Conservation (phyloP, 139 green algal species). For the Closterium sp. region DNA sequence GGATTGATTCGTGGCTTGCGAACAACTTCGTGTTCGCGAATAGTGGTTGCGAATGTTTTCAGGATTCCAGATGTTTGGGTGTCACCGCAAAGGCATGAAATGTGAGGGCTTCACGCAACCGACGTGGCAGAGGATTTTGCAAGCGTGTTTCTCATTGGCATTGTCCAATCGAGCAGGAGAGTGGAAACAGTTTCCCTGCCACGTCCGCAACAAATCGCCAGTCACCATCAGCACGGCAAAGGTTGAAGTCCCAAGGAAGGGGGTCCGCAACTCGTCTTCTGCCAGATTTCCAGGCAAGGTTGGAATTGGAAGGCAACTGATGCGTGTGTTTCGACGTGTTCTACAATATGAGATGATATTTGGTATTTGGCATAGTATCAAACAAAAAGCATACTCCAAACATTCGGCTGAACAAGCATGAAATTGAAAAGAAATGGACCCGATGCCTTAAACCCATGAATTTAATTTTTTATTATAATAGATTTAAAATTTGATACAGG, state of each 20-base stretch:
- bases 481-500: too few relatives aligned
- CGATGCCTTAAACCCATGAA: too few relatives aligned
- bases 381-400: too few relatives aligned
- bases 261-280: background rate
- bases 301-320: background rate
- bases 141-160: background rate
- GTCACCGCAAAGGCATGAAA: background rate
- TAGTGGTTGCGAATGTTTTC: background rate
- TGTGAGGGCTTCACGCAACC: background rate
- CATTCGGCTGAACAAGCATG: too few relatives aligned
- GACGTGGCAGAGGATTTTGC: background rate
- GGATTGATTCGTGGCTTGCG: background rate
- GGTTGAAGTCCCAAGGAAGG: background rate
- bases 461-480: too few relatives aligned
- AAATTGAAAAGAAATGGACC: too few relatives aligned
- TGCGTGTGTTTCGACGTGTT: too few relatives aligned
- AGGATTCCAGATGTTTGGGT: background rate
- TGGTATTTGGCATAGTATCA: too few relatives aligned
- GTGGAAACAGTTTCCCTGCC: background rate
- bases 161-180: background rate
- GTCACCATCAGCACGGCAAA: background rate
- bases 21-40: background rate
- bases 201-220: background rate
- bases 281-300: background rate
- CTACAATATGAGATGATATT: too few relatives aligned